Conservation (phyloP, 352 stramenopile genomes). For the Phytophthora pinifolia region DNA sequence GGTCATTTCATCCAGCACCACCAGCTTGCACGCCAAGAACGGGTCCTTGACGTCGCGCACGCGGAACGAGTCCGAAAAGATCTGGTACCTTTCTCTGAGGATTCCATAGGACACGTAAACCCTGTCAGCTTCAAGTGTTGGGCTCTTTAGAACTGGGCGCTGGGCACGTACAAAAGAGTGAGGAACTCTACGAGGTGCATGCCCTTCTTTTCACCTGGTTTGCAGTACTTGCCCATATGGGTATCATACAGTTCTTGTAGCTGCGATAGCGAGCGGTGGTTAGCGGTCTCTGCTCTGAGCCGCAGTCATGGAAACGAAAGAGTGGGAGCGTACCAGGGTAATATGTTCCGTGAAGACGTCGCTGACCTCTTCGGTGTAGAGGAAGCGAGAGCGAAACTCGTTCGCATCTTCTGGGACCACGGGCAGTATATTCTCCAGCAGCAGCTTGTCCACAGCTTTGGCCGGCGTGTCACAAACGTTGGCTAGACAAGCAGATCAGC, state of each 20-base stretch:
- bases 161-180: slow-evolving; percentile 38
- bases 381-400: slow-evolving; percentile 64
- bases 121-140: not conserved
- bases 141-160: not conserved
- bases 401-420: slow-evolving; percentile 61
- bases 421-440: slow-evolving; percentile 55
- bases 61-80: slow-evolving; percentile 66
- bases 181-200: slow-evolving; percentile 79
- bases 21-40: slow-evolving; percentile 71
- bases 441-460: slow-evolving; percentile 70
- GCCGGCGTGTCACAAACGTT: slow-evolving; percentile 65
- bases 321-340: slow-evolving; percentile 46
- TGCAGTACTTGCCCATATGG: slow-evolving; percentile 76
- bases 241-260: slow-evolving; percentile 74
- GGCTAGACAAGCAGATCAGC: slow-evolving; percentile 33
- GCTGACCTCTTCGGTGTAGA: slow-evolving; percentile 80
- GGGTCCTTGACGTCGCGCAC: slow-evolving; percentile 68
- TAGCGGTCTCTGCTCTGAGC: not conserved
- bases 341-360: slow-evolving; percentile 74
- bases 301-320: not conserved
- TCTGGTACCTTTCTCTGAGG: slow-evolving; percentile 59
- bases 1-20: slow-evolving; percentile 77
- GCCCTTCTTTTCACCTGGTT: slow-evolving; percentile 71
- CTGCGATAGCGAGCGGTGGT: slow-evolving; percentile 22
- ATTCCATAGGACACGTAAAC: not conserved